Percentiles rank a stretch among this genome's conserved stretches.
Conservation (phyloP, 192 early-diverging fungal species). For the Rhizophagus clarus region DNA sequence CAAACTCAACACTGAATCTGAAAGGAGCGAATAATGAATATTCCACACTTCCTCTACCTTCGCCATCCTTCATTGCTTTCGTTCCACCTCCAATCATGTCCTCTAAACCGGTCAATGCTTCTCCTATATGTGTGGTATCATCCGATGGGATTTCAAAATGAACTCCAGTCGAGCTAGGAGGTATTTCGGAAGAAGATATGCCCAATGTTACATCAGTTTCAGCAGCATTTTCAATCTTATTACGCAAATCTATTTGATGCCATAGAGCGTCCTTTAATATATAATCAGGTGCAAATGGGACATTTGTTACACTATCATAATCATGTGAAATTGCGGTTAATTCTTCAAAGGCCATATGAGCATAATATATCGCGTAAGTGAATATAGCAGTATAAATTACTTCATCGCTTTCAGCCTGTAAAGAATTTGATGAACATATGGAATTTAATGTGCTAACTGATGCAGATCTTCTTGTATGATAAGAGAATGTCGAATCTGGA, state of each 20-base stretch:
- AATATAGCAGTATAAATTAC: constrained; percentile 39
- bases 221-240: constrained; percentile 42
- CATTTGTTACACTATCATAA: constrained; percentile 38
- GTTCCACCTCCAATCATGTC: constrained; percentile 33
- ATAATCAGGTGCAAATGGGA: constrained; percentile 37
- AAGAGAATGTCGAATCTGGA: neutral
- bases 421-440: constrained; percentile 8
- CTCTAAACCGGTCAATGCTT: constrained; percentile 24
- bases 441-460: constrained; percentile 13
- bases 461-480: constrained; percentile 25
- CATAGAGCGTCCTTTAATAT: constrained; percentile 54
- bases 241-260: constrained; percentile 52
- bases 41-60: constrained; percentile 30
- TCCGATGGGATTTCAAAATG: constrained; percentile 33
- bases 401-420: constrained; percentile 24
- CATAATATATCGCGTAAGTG: constrained; percentile 48
- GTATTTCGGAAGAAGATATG: constrained; percentile 31
- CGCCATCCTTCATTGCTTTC: constrained; percentile 34
- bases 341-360: constrained; percentile 59
- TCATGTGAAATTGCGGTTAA: constrained; percentile 47
- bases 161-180: constrained; percentile 6
- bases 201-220: constrained; percentile 38
- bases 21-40: constrained; percentile 53
- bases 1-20: constrained; percentile 55
- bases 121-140: constrained; percentile 31